Evolutionary conservation across 805 yeast species (phyloP).

Genomic region (Saturnispora serradocipensis): DNA sequence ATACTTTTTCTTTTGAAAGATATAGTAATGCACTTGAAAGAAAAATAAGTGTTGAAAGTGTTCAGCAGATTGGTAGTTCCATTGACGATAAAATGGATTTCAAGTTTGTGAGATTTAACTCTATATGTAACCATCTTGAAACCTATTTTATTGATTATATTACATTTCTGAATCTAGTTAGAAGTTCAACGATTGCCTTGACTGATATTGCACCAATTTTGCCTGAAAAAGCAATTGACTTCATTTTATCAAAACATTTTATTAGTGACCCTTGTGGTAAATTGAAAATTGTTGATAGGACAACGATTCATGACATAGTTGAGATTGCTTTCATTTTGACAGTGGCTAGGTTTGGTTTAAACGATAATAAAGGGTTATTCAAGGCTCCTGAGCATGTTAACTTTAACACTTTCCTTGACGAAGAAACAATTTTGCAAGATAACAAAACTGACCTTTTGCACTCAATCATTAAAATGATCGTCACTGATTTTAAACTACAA

Average conservation of each 20-base stretch:
- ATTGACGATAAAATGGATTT: conserved; percentile 3
- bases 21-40: conserved; percentile 10
- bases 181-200: conserved; percentile 4
- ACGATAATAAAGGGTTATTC: conserved; percentile 1
- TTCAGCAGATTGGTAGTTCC: not conserved
- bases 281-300: conserved; percentile 10
- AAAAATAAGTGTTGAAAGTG: conserved; percentile 5
- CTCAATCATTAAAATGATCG: conserved; percentile 13
- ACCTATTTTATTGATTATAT: conserved; percentile 15
- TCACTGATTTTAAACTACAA: conserved; percentile 14
- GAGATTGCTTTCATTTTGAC: conserved; percentile 18
- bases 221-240: conserved; percentile 12
- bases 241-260: conserved; percentile 11
- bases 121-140: conserved; percentile 13
- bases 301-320: conserved; percentile 15
- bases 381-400: conserved; percentile 4
- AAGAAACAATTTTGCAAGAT: conserved; percentile 12
- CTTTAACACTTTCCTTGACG: conserved; percentile 4
- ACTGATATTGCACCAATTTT: conserved; percentile 11
- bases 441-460: conserved; percentile 15
- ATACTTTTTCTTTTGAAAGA: conserved; percentile 6
- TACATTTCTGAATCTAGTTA: conserved; percentile 1
- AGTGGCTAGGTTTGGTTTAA: conserved; percentile 13
- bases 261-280: not conserved
- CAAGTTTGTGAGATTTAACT: conserved; percentile 2